Evolutionary conservation across 2,329 filamentous ascomycete genomes (phyloP).

Genomic region (Metarhizium album): DNA sequence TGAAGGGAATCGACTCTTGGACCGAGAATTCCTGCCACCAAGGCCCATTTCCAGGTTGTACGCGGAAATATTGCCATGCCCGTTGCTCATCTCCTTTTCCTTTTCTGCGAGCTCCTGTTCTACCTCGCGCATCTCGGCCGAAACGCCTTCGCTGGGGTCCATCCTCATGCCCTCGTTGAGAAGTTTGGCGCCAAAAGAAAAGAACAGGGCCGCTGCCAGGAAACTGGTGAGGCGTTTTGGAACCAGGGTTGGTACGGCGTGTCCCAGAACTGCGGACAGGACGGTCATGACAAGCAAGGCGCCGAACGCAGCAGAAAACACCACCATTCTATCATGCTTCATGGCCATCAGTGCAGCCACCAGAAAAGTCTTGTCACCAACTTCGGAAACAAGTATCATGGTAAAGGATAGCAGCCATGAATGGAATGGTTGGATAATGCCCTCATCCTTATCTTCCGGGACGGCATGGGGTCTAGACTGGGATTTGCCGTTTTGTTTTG

Average conservation of each 20-base stretch:
- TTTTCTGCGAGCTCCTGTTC: constrained; percentile 91
- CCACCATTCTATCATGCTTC: constrained; percentile 87
- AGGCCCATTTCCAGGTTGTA: constrained; percentile 75
- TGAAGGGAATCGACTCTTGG: constrained; percentile 66
- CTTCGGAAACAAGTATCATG: constrained; percentile 95
- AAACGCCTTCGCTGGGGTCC: constrained; percentile 79
- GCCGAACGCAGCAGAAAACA: constrained; percentile 89
- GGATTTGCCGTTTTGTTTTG: constrained; percentile 12
- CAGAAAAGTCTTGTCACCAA: constrained; percentile 97
- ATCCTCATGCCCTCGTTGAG: constrained; percentile 81
- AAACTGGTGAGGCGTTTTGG: constrained; percentile 87
- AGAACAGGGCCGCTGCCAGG: constrained; percentile 73
- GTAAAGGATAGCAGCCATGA: constrained; percentile 87
- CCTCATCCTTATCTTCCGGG: constrained; percentile 33
- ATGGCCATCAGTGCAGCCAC: constrained; percentile 98
- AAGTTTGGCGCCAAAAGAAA: constrained; percentile 79
- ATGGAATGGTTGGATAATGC: constrained; percentile 69
- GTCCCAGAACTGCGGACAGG: constrained; percentile 82
- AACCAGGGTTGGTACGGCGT: constrained; percentile 81
- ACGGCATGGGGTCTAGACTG: constrained; percentile 15
- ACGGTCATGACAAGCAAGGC: constrained; percentile 92
- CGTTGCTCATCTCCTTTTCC: constrained; percentile 60
- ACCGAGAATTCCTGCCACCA: constrained; percentile 56
- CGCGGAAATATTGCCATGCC: constrained; percentile 45
- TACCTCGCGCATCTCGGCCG: constrained; percentile 97